Evolutionary conservation across 1,139 yeast genomes (phyloP).

Genomic region (Arxiozyma heterogenica): DNA sequence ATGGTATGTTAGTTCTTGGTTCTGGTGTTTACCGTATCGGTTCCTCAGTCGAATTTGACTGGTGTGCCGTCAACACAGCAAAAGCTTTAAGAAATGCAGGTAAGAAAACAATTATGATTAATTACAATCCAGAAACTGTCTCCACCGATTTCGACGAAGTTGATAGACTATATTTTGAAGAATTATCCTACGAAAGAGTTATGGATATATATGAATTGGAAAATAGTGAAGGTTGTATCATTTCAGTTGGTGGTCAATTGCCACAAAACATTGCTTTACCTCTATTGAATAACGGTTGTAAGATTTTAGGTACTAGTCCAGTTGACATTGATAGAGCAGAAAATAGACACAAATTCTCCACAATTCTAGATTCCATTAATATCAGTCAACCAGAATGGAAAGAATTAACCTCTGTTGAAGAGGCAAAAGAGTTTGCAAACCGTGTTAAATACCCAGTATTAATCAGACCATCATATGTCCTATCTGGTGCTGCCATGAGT

Average conservation of each 20-base stretch:
- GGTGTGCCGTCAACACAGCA: constrained; percentile 95
- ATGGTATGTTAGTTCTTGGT: constrained; percentile 84
- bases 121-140: constrained; percentile 97
- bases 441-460: constrained; percentile 89
- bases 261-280: constrained; percentile 94
- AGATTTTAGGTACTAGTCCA: constrained; percentile 93
- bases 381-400: constrained; percentile 99
- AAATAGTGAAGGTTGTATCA: constrained; percentile 83
- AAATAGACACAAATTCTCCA: constrained; percentile 93
- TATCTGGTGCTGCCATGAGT: constrained; percentile 99
- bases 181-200: constrained; percentile 86
- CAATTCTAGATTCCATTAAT: constrained; percentile 93
- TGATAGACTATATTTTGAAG: constrained; percentile 93
- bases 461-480: constrained; percentile 94
- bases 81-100: constrained; percentile 78
- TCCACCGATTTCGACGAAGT: constrained; percentile 98
- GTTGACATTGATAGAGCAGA: constrained; percentile 98
- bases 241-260: constrained; percentile 98
- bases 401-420: constrained; percentile 87
- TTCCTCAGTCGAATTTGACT: constrained; percentile 88
- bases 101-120: constrained; percentile 96
- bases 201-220: constrained; percentile 93
- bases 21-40: constrained; percentile 95
- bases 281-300: constrained; percentile 88
- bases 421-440: constrained; percentile 88